A percentile compares a stretch with the other conserved stretches of the same genome.
Conservation (phyloP, 2,329 filamentous ascomycete genomes). For the Elsinoe ampelina region DNA sequence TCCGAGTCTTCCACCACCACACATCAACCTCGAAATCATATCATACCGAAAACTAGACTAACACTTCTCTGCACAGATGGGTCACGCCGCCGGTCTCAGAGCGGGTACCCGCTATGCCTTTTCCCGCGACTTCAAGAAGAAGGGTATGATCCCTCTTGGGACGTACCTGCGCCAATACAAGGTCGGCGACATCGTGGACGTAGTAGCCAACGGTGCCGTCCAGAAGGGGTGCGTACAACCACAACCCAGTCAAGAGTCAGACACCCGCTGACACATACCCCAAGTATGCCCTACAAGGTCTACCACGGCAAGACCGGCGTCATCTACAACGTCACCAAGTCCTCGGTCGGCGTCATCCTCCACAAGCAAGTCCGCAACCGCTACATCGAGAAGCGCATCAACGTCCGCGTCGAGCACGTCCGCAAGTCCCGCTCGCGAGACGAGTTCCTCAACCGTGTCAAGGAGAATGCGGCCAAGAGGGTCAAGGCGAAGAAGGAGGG, state of each 20-base stretch:
- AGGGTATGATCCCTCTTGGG: slow-evolving; percentile 79
- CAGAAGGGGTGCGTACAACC: slow-evolving; percentile 76
- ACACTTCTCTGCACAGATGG: slow-evolving; percentile 30
- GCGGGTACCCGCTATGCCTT: slow-evolving; percentile 53
- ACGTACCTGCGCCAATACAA: slow-evolving; percentile 95
- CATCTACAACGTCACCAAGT: slow-evolving; percentile 87
- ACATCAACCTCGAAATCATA: background rate
- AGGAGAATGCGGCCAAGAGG: slow-evolving; percentile 89
- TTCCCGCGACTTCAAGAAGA: slow-evolving; percentile 87
- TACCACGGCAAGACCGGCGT: slow-evolving; percentile 90
- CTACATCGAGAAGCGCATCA: slow-evolving; percentile 99
- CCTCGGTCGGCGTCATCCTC: slow-evolving; percentile 94
- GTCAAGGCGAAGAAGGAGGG: slow-evolving; percentile 87
- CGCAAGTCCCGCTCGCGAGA: slow-evolving; percentile 88
- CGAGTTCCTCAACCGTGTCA: slow-evolving; percentile 92
- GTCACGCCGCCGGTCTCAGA: slow-evolving; percentile 42
- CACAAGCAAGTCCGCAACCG: slow-evolving; percentile 99
- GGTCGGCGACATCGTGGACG: slow-evolving; percentile 98
- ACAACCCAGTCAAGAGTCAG: slow-evolving; percentile 5
- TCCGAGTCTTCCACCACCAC: background rate
- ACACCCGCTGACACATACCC: slow-evolving; percentile 20
- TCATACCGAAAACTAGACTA: background rate
- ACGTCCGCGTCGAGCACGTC: slow-evolving; percentile 98
- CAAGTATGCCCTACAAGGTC: slow-evolving; percentile 97
- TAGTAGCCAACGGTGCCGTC: slow-evolving; percentile 96